Conservation (phyloP, 106 monocot genomes). For the Posidonia australis region DNA sequence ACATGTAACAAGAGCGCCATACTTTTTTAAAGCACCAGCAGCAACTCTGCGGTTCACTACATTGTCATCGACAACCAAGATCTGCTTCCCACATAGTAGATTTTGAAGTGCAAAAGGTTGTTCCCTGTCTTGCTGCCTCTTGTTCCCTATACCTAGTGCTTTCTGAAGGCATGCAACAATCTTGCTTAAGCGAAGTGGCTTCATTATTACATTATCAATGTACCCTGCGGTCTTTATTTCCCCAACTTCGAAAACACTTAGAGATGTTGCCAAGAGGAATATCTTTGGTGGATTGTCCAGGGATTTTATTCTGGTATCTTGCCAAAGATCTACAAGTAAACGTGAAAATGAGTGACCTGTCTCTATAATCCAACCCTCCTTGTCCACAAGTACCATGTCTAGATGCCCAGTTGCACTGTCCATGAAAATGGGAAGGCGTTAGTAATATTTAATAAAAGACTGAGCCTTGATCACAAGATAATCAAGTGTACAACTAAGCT, state of each 20-base stretch:
- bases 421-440: slow-evolving; percentile 4
- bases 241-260: slow-evolving; percentile 30
- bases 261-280: slow-evolving; percentile 52
- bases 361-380: slow-evolving; percentile 46
- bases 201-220: slow-evolving; percentile 42
- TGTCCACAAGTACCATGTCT: slow-evolving; percentile 63
- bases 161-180: slow-evolving; percentile 52
- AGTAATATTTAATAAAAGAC: neutral
- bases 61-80: slow-evolving; percentile 85
- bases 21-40: slow-evolving; percentile 62
- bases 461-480: no score
- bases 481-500: no score
- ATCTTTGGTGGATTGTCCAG: slow-evolving; percentile 40
- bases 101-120: slow-evolving; percentile 35
- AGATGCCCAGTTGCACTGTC: slow-evolving; percentile 23
- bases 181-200: slow-evolving; percentile 68
- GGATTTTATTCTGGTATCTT: slow-evolving; percentile 20
- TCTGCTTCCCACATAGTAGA: slow-evolving; percentile 49
- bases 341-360: slow-evolving; percentile 36
- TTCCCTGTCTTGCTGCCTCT: slow-evolving; percentile 17
- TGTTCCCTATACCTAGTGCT: slow-evolving; percentile 33
- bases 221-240: slow-evolving; percentile 40
- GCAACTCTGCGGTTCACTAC: slow-evolving; percentile 67
- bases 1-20: slow-evolving; percentile 66
- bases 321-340: slow-evolving; percentile 26